These are phyloP conservation scores for Adiantum capillusveneris DNA, from an alignment of 75 land plant genomes.

Conservation along the genomic window DNA sequence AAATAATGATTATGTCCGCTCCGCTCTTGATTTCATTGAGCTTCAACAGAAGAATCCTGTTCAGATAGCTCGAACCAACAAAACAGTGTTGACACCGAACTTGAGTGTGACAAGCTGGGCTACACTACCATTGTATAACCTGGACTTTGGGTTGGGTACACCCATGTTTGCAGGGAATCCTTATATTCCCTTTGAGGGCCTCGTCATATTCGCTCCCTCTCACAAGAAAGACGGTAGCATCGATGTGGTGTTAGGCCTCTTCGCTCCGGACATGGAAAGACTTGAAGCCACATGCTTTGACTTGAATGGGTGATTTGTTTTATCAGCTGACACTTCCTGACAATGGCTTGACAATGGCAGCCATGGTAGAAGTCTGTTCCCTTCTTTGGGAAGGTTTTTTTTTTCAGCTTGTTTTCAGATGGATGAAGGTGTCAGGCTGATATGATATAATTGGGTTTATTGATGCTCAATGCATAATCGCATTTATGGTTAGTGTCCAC, in stretches of 20 bases:
- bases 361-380: no score
- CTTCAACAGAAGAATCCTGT: conserved; percentile 23
- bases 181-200: conserved; percentile 35
- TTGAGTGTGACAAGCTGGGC: conserved; percentile 51
- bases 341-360: no score
- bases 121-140: conserved; percentile 27
- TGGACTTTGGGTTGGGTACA: conserved; percentile 51
- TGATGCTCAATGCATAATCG: no score
- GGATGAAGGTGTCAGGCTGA: no score
- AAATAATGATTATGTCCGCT: conserved; percentile 38
- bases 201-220: conserved; percentile 20
- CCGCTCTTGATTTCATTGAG: conserved; percentile 54
- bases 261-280: conserved; percentile 32
- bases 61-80: conserved; percentile 12
- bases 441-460: no score
- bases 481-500: no score
- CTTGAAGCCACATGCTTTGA: conserved; percentile 28
- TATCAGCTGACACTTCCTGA: no score
- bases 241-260: conserved; percentile 24
- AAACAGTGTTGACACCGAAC: conserved; percentile 20
- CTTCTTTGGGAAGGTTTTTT: no score
- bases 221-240: conserved; percentile 29
- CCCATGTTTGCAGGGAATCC: conserved; percentile 13
- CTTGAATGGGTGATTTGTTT: background rate
- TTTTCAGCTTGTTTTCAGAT: no score